Evolutionary conservation across 2,329 filamentous ascomycete genomes (phyloP), one percentile per base, ranked within the genome.

Genomic region (Colletotrichum orbiculare): DNA sequence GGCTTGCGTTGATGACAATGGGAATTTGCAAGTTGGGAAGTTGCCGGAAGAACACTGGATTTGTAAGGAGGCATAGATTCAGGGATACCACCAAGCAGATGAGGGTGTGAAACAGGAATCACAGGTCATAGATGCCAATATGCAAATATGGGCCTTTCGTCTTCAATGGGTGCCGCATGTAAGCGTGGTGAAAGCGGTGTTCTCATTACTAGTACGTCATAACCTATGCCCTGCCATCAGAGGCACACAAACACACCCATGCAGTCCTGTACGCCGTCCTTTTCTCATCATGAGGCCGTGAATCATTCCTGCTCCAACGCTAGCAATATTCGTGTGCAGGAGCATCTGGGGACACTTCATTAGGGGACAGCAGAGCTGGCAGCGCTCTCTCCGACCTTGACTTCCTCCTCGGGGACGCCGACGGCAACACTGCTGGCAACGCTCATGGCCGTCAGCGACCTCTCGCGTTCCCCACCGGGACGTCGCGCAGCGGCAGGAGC

Each of bases 311-410:
- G 13, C 11, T 42, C 47, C 52, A 15, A 47, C 52, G 46, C 58
- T 62, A 39, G 15, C 52, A 50, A 55, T 6, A 10, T 38, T 11
- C 13, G 41, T 43, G 48, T 8, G 45, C 25, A 25, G 15, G 15
- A 43, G 37, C 34, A 25, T 12, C 42, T 37, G 46, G 25, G n/a
- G 10, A 43, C 17, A 49, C 41, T 17, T 13, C 5, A 8, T 25
- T 66, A 35, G 64, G 6, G 54, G 54, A 8, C 60, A 1, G 79
- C 78, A 0, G 78, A 75, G 69, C 84, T 88, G 2, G 86, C 84
- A 1, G 87, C 87, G 67, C 87, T 89, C 77, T 89, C 87, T 2
- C 87, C 87, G 35, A 89, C 86, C 55, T 81, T 81, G 47, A 89
- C 75, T 71, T 87, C 86, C 50, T 88, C 86, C 47, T 89, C 87